Conservation (phyloP, 2,329 filamentous ascomycete genomes). For the Fusarium sp. region DNA sequence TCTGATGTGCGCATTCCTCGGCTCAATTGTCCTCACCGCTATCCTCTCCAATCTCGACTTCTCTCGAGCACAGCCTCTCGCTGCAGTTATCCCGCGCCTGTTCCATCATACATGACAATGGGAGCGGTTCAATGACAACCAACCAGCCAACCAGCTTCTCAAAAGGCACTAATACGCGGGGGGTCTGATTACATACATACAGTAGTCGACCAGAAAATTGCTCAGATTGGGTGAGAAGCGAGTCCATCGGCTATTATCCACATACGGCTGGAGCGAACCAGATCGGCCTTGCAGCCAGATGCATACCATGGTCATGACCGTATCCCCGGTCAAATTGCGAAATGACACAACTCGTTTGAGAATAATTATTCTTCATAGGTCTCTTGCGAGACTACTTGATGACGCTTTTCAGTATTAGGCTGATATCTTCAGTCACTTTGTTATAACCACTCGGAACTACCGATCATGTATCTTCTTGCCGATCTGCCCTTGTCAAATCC, state of each 20-base stretch:
- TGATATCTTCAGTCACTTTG: not conserved
- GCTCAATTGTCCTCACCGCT: constrained; percentile 24
- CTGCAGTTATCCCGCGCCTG: constrained; percentile 17
- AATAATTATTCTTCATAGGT: not conserved
- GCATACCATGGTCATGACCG: constrained; percentile 4
- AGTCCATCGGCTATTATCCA: constrained; percentile 22
- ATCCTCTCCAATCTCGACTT: not conserved
- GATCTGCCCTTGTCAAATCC: not conserved
- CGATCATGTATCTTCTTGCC: not conserved
- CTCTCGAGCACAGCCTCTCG: constrained; percentile 18
- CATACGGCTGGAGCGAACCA: constrained; percentile 27
- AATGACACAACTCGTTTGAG: not conserved
- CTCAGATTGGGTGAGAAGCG: constrained; percentile 19
- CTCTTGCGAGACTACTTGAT: not conserved
- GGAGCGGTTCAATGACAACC: constrained; percentile 12
- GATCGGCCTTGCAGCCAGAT: constrained; percentile 37
- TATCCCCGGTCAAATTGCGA: not conserved
- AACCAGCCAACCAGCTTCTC: constrained; percentile 19
- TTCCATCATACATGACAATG: constrained; percentile 8
- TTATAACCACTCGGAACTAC: not conserved
- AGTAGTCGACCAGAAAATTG: not conserved
- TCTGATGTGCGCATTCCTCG: constrained; percentile 10
- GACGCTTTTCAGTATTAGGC: not conserved
- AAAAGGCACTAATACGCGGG: constrained; percentile 15
- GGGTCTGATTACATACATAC: constrained; percentile 18